A percentile compares a stretch with the other conserved stretches of the same genome.
These are phyloP conservation scores for Trypanosoma avium DNA, from an alignment of 208 protist species.

Conservation along the genomic window DNA sequence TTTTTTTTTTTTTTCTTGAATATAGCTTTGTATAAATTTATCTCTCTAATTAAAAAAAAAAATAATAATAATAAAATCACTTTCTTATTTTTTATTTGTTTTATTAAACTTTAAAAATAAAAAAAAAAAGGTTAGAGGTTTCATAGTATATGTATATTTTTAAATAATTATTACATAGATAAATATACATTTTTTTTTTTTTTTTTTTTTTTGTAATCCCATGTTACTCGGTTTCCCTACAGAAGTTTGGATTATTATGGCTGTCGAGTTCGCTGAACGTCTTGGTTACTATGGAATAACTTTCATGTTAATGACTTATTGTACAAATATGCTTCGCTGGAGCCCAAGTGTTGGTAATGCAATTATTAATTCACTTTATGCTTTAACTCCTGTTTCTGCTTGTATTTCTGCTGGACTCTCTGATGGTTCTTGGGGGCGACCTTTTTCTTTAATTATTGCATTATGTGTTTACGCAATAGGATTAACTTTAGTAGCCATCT, in stretches of 20 bases:
- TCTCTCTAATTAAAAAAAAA: no score
- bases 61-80: no score
- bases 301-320: constrained; percentile 72
- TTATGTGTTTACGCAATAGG: constrained; percentile 35
- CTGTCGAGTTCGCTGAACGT: constrained; percentile 64
- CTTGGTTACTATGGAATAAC: constrained; percentile 62
- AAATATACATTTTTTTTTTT: background rate
- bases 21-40: no score
- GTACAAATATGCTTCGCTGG: constrained; percentile 49
- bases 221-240: constrained; percentile 34
- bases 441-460: constrained; percentile 32
- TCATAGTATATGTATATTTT: no score
- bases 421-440: constrained; percentile 44
- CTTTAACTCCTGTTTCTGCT: constrained; percentile 45
- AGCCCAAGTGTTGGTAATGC: constrained; percentile 37
- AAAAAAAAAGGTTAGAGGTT: no score
- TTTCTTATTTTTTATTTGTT: no score
- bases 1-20: no score
- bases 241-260: constrained; percentile 44
- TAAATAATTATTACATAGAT: background rate
- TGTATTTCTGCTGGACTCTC: constrained; percentile 54
- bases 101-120: no score
- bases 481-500: constrained; percentile 39
- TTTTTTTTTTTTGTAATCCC: background rate
- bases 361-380: constrained; percentile 53